A percentile compares a stretch with the other conserved stretches of the same genome.
phyloP scores from a whole-genome alignment of 169 alveolate genomes.

The Cryptosporidium sp. region DNA sequence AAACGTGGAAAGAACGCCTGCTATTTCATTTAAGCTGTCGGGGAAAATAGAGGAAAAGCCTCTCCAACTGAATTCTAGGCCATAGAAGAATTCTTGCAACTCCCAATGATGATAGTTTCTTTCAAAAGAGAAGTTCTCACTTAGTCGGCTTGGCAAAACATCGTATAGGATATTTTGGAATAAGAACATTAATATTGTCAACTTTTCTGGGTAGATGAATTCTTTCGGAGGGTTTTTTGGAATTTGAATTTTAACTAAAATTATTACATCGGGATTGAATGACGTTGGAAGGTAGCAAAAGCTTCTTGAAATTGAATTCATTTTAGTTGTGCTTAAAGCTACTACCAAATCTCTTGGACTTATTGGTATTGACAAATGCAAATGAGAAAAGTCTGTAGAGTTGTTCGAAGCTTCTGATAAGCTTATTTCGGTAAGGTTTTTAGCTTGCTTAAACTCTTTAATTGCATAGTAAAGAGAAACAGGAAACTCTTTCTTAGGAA shows the following conservation, averaged over 20 bases:
- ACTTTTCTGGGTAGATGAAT: neutral
- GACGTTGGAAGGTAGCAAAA: slow-evolving; percentile 43
- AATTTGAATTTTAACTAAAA: neutral
- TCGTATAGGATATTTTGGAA: slow-evolving; percentile 18
- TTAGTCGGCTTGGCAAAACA: slow-evolving; percentile 10
- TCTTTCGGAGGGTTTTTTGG: slow-evolving; percentile 42
- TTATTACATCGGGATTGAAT: slow-evolving; percentile 13
- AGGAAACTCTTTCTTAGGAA: slow-evolving; percentile 32
- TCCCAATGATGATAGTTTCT: slow-evolving; percentile 35
- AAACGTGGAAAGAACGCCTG: neutral
- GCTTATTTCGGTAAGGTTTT: neutral
- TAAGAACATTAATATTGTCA: slow-evolving; percentile 3
- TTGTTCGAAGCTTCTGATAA: neutral
- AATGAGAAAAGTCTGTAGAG: slow-evolving; percentile 1
- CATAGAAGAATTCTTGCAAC: slow-evolving; percentile 45
- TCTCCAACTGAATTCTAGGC: slow-evolving; percentile 51
- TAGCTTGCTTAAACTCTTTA: neutral
- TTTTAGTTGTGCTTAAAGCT: slow-evolving; percentile 3
- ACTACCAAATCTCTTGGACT: slow-evolving; percentile 14
- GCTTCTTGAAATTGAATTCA: slow-evolving; percentile 1
- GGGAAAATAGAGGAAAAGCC: slow-evolving; percentile 58
- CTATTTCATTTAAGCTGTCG: slow-evolving; percentile 17
- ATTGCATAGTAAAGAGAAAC: slow-evolving; percentile 3
- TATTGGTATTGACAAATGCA: slow-evolving; percentile 2
- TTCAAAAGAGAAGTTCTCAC: slow-evolving; percentile 13